These are phyloP conservation scores for Cyberlindnera maclurae DNA, from an alignment of 805 yeast genomes.

Conservation along the genomic window DNA sequence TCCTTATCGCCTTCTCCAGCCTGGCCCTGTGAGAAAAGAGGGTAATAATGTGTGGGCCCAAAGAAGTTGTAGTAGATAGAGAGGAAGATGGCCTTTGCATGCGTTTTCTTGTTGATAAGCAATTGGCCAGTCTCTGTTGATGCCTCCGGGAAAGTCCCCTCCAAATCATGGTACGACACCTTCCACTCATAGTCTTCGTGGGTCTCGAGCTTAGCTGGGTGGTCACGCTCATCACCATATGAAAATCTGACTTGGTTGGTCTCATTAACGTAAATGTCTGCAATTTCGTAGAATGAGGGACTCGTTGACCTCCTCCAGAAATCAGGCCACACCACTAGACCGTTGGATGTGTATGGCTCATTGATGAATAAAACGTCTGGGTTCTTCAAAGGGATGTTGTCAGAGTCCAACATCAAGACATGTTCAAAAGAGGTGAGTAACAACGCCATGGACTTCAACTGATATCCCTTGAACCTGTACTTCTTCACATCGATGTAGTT, in stretches of 20 bases:
- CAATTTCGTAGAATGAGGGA: conserved; percentile 50
- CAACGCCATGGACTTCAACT: conserved; percentile 66
- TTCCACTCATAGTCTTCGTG: conserved; percentile 26
- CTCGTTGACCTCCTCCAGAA: conserved; percentile 65
- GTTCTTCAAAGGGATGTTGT: conserved; percentile 48
- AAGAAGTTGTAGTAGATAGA: conserved; percentile 59
- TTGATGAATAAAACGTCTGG: conserved; percentile 37
- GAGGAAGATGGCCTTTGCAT: conserved; percentile 49
- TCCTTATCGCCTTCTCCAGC: conserved; percentile 84
- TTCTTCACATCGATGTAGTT: conserved; percentile 34
- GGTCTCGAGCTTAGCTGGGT: conserved; percentile 16
- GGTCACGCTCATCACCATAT: conserved; percentile 30
- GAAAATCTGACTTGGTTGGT: conserved; percentile 22
- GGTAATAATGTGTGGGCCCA: conserved; percentile 56
- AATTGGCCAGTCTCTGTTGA: conserved; percentile 69
- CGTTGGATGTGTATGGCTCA: conserved; percentile 32
- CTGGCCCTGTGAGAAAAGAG: conserved; percentile 51
- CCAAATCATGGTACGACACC: conserved; percentile 53
- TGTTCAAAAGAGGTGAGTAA: conserved; percentile 74
- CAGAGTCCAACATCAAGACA: conserved; percentile 70
- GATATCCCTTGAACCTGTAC: conserved; percentile 48
- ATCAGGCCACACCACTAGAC: conserved; percentile 58
- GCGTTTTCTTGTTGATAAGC: conserved; percentile 48
- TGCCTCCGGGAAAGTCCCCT: conserved; percentile 62
- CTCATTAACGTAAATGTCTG: conserved; percentile 35